Evolutionary conservation across 495 filamentous ascomycete species (phyloP), one percentile per base, ranked within the genome.

Genomic region (Tuber aestivum): DNA sequence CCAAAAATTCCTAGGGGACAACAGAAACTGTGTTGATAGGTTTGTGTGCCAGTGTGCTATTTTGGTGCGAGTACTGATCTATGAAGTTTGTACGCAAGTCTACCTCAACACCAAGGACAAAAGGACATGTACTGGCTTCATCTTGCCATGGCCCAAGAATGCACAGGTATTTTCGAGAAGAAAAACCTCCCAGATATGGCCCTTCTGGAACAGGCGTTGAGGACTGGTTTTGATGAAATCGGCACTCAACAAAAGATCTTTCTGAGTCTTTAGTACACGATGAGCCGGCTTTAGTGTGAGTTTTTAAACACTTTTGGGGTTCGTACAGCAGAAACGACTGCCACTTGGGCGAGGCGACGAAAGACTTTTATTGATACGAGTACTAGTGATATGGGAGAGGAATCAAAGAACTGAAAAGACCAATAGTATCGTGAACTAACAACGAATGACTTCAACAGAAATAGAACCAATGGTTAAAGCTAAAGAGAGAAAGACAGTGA

Each of bases 141-240:
- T 83, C 86, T 99, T 23, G 94, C 89, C 77, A 99, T 99, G 95
- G 96, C 95, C n/a, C 92, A 97, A 82, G 94, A 97, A 81, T 95
- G 93, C 78, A 97, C 98, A 95, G 92, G 92, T 75, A 87, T 91
- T 68, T 99, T 98, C 80, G 90, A 97, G 81, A 85, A 89, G 32
- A 88, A 90, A 78, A 97, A 97, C 80, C 87, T 99, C 8, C 87
- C 90, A 65, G 96, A 98, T 81, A 87, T 97, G 75, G 95, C 93
- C 69, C 91, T 92, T 3, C 88, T 93, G 3, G 95, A 99, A 82
- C 91, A 93, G 85, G 88, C 89, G 42, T 86, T 98, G 75, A 92
- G 94, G 38, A 98, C 96, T 5, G 95, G 96, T 21, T 86, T 97
- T 2, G 95, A 98, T 81, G 95, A 98, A 81, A 97, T 80, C 92